Percentiles rank a stretch among this genome's conserved stretches.
These are phyloP conservation scores for Cyberlindnera xishuangbannaensis DNA, from an alignment of 805 yeast species.

Conservation along the genomic window DNA sequence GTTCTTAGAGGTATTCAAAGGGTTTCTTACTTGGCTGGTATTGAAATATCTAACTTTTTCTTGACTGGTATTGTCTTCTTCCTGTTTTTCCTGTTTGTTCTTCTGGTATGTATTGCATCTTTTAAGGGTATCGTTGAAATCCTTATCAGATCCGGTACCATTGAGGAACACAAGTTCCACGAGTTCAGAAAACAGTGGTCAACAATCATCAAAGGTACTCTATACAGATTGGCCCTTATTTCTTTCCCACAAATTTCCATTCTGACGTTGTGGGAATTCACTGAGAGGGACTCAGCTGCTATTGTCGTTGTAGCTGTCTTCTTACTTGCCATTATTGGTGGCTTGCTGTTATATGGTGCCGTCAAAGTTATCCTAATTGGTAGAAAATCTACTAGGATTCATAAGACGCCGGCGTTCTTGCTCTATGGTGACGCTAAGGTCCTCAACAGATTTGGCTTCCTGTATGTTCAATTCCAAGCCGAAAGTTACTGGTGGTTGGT, in stretches of 20 bases:
- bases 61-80: conserved; percentile 84
- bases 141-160: conserved; percentile 47
- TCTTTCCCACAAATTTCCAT: conserved; percentile 85
- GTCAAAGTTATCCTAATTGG: conserved; percentile 72
- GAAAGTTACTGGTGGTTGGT: conserved; percentile 78
- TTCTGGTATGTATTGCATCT: conserved; percentile 46
- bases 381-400: conserved; percentile 58
- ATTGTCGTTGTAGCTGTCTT: conserved; percentile 74
- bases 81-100: conserved; percentile 64
- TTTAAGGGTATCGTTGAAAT: conserved; percentile 70
- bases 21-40: conserved; percentile 76
- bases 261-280: conserved; percentile 85
- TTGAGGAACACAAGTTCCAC: conserved; percentile 57
- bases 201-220: conserved; percentile 78
- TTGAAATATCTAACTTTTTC: conserved; percentile 82
- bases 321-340: conserved; percentile 50
- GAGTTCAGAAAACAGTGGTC: conserved; percentile 83
- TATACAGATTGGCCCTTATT: conserved; percentile 75
- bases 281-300: conserved; percentile 79
- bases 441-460: conserved; percentile 83
- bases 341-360: conserved; percentile 67
- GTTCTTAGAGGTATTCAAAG: conserved; percentile 89
- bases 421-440: conserved; percentile 78
- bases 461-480: conserved; percentile 88
- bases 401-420: conserved; percentile 88